phyloP scores from a whole-genome alignment of 148 eudicot genomes.

The Gaultheria prostrata region DNA sequence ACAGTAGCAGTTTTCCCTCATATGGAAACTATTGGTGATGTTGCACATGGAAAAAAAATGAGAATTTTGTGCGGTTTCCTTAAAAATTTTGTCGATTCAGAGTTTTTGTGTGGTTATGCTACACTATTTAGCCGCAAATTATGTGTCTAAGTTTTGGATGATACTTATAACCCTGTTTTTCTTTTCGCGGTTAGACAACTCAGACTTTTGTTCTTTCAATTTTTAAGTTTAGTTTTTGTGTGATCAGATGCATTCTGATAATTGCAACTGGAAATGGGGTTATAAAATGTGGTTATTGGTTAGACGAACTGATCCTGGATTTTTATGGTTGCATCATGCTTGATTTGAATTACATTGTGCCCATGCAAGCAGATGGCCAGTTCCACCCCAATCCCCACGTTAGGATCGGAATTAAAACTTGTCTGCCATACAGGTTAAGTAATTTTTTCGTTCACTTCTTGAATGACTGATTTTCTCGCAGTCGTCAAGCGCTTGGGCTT shows the following conservation, averaged over 20 bases:
- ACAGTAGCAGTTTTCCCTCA: too few relatives aligned
- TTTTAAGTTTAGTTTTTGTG: neutral
- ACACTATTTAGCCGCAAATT: neutral
- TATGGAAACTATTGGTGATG: too few relatives aligned
- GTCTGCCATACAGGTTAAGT: neutral
- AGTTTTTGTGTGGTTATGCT: neutral
- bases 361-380: neutral
- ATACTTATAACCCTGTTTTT: neutral
- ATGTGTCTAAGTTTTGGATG: neutral
- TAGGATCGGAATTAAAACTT: neutral
- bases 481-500: constrained; percentile 86
- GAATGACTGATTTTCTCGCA: constrained; percentile 23
- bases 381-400: neutral
- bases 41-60: neutral
- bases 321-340: neutral
- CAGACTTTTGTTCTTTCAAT: neutral
- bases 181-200: neutral
- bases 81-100: neutral
- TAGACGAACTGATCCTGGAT: neutral
- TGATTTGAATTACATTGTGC: neutral
- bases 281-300: neutral
- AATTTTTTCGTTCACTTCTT: neutral
- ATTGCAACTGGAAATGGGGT: neutral
- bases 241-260: neutral
- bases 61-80: neutral